These are phyloP conservation scores for Castanospermum australe DNA, from an alignment of 306 rosid genomes.

Conservation along the genomic window DNA sequence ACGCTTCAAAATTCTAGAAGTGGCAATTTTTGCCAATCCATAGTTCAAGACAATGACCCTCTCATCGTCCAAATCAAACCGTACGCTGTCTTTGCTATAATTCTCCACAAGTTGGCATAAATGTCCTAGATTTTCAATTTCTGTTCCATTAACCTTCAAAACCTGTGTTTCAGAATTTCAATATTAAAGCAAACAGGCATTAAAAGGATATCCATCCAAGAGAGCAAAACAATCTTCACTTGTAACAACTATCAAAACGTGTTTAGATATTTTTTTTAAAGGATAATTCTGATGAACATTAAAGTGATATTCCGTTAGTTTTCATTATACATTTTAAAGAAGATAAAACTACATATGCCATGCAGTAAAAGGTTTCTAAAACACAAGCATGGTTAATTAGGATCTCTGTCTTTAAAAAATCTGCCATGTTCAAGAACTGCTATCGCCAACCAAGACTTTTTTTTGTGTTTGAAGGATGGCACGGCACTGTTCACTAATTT, in stretches of 20 bases:
- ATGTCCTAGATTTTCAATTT: conserved; percentile 73
- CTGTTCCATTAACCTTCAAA: conserved; percentile 71
- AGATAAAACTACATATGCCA: background rate
- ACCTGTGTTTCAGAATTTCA: conserved; percentile 51
- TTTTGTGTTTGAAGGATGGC: background rate
- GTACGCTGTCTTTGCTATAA: conserved; percentile 53
- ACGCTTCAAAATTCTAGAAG: conserved; percentile 69
- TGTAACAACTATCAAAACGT: background rate
- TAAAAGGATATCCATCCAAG: background rate
- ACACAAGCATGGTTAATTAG: background rate
- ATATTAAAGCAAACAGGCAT: conserved; percentile 5
- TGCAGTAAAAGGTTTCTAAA: background rate
- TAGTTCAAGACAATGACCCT: conserved; percentile 72
- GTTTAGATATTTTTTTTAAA: background rate
- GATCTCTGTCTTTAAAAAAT: background rate
- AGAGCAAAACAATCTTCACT: conserved; percentile 5
- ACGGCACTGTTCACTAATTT: background rate
- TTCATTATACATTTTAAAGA: background rate
- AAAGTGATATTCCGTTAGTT: background rate
- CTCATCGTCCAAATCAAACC: conserved; percentile 89
- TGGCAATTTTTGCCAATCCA: conserved; percentile 62
- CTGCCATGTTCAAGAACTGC: background rate
- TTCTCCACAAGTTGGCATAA: conserved; percentile 70
- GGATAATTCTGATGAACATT: background rate
- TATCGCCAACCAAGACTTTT: background rate